Base-by-base conservation (phyloP, 495 filamentous ascomycete genomes). In the Melanomma pulvis-pyrius region DNA sequence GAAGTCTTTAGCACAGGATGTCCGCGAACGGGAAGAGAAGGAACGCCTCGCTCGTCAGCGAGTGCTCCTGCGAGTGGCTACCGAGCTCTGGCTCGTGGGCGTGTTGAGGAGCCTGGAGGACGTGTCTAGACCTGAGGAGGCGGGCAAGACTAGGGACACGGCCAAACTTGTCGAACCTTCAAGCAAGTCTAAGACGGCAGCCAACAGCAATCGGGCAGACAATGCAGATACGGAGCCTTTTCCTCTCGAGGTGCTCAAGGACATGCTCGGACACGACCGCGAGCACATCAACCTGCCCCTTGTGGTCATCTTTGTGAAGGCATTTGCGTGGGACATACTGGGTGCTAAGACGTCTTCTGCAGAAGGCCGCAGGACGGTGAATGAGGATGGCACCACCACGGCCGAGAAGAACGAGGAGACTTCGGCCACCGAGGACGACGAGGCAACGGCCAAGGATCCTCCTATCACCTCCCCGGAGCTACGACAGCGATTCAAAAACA, bases 51-150 rank as follows among this genome's bases (percentile, higher is more conserved):
- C 87, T 24, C 87, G 94, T 39, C 96, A 99, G 74, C 86, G 96
- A 30, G 83, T 91, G 11, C 83, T 99, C 26, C 79, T 99, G 32
- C 86, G 92, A 32, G 89, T 97, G 1, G 91, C 93, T 36, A 97
- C 94, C 12, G 96, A 99, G 75, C 82, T 99, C 30, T 99, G 96
- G 96, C 87, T 99, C 19, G 91, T 96, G 30, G 91, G 90, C 13
- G 88, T 91, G 30, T 78, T 99, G 54, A 85, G 87, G 68, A 97
- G 91, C 44, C 79, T 98, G 67, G 93, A 98, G 72, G 96, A 99
- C 77, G 88, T 92, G 56, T 84, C 86, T 53, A 84, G 90, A 46
- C 91, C 92, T 21, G 93, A 98, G 65, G 93, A 97, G 74, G 82
- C 86, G 2, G 68, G 54, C 44, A 87, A 85, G 71, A 85, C 83